Evolutionary conservation across 31 red algal genomes (phyloP), one percentile per base, ranked within the genome.

Genomic region (Odonthalia washingtoniensis): DNA sequence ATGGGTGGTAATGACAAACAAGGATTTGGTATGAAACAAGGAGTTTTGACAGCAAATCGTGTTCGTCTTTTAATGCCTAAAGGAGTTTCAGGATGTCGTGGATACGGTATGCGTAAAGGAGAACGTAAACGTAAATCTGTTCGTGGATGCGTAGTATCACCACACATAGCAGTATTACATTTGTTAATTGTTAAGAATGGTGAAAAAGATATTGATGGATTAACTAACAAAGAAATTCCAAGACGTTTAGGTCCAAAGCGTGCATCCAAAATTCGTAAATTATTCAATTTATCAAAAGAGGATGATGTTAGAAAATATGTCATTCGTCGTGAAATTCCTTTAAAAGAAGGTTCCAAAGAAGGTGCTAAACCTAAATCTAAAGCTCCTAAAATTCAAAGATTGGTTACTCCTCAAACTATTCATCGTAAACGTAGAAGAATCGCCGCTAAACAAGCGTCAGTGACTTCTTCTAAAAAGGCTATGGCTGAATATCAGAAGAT

Each of bases 221-320:
- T 99, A 35, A 97, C 98, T 27, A 91, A 97, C 70, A 45, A 61
- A 43, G 82, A 78, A 31, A 93, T 97, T 40, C 98, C 98, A 37
- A 90, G 98, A 75, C 94, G 98, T 68, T 83, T 99, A 49, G 98
- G 98, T 40, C 98, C 98, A 35, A 99, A 99, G 87, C 95, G 98
- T 84, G 98, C 95, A 41, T 89, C 74, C 33, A 93, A 95, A 41
- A 97, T 99, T 87, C 98, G 98, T 46, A 97, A 97, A 89, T 89
- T 99, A 49, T 99, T 99, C 64, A 97, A 97, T 84, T 72, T 99
- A 69, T 80, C 95, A 32, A 97, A 97, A 76, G 95, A 93, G 68
- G 98, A 99, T 72, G 98, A 99, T 65, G 98, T 99, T 62, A 88
- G 98, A 64, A 99, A 99, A 89, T 99, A 99, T 76, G 98, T 99